These are phyloP conservation scores for Cucumis melo DNA, from an alignment of 306 rosid species.

Conservation along the genomic window DNA sequence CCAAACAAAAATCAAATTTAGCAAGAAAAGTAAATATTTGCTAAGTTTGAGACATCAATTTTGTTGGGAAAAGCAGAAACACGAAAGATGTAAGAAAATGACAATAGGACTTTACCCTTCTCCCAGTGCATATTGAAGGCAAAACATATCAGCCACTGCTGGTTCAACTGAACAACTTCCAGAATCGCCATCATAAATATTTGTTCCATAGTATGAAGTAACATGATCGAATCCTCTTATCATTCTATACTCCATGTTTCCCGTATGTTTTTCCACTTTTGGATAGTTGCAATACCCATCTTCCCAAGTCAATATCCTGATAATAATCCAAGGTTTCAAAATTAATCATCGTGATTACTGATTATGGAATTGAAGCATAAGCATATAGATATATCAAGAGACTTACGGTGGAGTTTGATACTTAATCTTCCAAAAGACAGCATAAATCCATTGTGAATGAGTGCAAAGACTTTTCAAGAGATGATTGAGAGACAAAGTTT, in stretches of 20 bases:
- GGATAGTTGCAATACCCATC: conserved; percentile 42
- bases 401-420: conserved; percentile 28
- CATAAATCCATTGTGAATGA: conserved; percentile 60
- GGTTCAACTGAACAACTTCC: conserved; percentile 29
- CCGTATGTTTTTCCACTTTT: conserved; percentile 26
- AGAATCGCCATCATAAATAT: conserved; percentile 11
- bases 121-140: conserved; percentile 45
- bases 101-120: conserved; percentile 48
- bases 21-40: neutral
- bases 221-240: conserved; percentile 14
- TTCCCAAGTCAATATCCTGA: conserved; percentile 82
- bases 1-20: neutral
- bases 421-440: conserved; percentile 84
- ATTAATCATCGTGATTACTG: neutral
- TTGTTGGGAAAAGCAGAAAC: neutral
- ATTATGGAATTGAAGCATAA: neutral
- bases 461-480: conserved; percentile 60
- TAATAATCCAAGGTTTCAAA: neutral
- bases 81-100: conserved; percentile 5
- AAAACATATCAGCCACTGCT: conserved; percentile 50
- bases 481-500: conserved; percentile 30
- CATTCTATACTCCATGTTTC: conserved; percentile 18
- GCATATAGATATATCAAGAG: neutral
- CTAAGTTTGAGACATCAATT: neutral
- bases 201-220: conserved; percentile 24